Conservation (phyloP, 2,329 filamentous ascomycete genomes). For the Coniochaeta sp. region DNA sequence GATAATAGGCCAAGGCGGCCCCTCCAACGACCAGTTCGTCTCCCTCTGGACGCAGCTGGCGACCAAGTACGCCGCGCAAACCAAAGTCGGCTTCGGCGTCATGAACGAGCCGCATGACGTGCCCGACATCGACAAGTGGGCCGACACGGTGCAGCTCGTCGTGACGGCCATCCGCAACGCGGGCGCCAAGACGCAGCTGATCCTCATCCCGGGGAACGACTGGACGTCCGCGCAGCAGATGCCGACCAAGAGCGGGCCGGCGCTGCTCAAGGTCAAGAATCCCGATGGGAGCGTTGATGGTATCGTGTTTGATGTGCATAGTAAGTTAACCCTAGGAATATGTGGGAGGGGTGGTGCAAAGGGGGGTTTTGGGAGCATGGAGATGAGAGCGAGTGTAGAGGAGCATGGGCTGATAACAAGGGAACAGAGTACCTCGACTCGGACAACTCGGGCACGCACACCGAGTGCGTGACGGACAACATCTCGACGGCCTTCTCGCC, state of each 20-base stretch:
- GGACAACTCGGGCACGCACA: constrained; percentile 46
- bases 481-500: constrained; percentile 22
- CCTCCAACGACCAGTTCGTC: constrained; percentile 52
- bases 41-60: constrained; percentile 51
- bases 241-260: constrained; percentile 38
- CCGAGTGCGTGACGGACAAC: constrained; percentile 43
- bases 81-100: constrained; percentile 51
- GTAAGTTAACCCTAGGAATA: background rate
- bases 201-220: constrained; percentile 55
- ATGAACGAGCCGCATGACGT: constrained; percentile 62
- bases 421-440: constrained; percentile 44
- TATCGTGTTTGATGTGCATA: constrained; percentile 51
- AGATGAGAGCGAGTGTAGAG: too few relatives aligned
- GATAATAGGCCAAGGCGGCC: constrained; percentile 59
- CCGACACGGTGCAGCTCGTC: constrained; percentile 49
- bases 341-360: too few relatives aligned
- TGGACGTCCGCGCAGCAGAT: constrained; percentile 35
- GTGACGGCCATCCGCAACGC: constrained; percentile 57
- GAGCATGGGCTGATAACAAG: background rate
- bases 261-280: constrained; percentile 46
- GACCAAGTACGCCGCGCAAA: constrained; percentile 43
- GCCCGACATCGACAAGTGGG: constrained; percentile 47
- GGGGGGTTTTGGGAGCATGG: too few relatives aligned
- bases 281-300: constrained; percentile 47
- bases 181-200: constrained; percentile 51